These are phyloP conservation scores for Lactarius psammicola DNA, from an alignment of 768 basidiomycete species.

Conservation along the genomic window DNA sequence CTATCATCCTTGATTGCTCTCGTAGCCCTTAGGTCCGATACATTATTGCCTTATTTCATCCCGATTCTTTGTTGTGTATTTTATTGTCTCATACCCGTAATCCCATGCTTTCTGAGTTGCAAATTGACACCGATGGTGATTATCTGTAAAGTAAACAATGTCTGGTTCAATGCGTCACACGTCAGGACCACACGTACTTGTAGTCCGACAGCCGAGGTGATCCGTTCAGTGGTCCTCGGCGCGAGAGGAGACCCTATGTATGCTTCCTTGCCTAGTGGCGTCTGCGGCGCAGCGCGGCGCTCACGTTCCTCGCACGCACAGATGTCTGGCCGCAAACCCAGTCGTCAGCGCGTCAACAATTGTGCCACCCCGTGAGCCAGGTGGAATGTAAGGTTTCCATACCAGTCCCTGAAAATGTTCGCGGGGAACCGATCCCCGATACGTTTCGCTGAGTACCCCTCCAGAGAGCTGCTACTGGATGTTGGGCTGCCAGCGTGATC, in stretches of 20 bases:
- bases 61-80: conserved; percentile 7
- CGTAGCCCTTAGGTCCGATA: neutral
- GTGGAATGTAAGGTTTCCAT: neutral
- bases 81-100: conserved; percentile 15
- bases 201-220: neutral
- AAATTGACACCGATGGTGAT: neutral
- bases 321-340: no score
- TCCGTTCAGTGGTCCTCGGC: neutral
- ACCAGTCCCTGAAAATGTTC: neutral
- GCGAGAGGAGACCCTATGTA: neutral
- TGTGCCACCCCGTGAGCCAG: neutral
- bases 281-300: neutral
- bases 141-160: neutral
- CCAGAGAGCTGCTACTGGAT: conserved; percentile 47
- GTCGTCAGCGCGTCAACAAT: neutral
- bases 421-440: conserved; percentile 60
- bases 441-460: conserved; percentile 47
- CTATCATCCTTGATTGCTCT: neutral
- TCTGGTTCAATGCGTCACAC: no score
- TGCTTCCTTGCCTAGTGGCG: neutral
- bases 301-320: no score
- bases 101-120: neutral
- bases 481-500: no score
- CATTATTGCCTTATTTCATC: conserved; percentile 8
- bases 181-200: no score